Evolutionary conservation across 441 rosid genomes (phyloP).

Genomic region (Gossypium aridum): DNA sequence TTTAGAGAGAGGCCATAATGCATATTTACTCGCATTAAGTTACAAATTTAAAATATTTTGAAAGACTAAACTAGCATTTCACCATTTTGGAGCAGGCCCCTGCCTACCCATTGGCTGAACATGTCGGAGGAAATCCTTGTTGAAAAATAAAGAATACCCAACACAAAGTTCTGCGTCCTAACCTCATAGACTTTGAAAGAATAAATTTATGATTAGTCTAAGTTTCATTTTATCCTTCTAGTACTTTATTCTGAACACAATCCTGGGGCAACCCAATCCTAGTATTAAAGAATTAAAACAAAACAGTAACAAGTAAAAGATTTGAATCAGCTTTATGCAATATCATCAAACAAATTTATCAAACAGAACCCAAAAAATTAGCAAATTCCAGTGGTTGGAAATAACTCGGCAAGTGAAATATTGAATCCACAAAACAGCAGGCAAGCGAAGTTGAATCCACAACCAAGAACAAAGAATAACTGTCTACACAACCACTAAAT

Average conservation of each 20-base stretch:
- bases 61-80: too few relatives aligned
- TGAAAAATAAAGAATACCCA: background rate
- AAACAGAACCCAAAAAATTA: background rate
- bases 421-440: background rate
- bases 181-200: background rate
- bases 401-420: background rate
- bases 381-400: background rate
- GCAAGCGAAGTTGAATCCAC: background rate
- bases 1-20: too few relatives aligned
- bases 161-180: too few relatives aligned
- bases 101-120: background rate
- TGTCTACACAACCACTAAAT: background rate
- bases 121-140: background rate
- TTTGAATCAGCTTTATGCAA: background rate
- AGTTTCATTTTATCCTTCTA: background rate
- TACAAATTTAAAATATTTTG: too few relatives aligned
- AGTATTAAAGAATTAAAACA: background rate
- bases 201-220: background rate
- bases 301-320: background rate
- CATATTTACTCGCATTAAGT: too few relatives aligned
- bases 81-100: too few relatives aligned
- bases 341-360: background rate
- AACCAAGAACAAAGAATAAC: background rate
- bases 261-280: background rate
- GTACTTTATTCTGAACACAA: background rate